Conservation (phyloP, 495 filamentous ascomycete genomes). For the Oidiodendron maius region DNA sequence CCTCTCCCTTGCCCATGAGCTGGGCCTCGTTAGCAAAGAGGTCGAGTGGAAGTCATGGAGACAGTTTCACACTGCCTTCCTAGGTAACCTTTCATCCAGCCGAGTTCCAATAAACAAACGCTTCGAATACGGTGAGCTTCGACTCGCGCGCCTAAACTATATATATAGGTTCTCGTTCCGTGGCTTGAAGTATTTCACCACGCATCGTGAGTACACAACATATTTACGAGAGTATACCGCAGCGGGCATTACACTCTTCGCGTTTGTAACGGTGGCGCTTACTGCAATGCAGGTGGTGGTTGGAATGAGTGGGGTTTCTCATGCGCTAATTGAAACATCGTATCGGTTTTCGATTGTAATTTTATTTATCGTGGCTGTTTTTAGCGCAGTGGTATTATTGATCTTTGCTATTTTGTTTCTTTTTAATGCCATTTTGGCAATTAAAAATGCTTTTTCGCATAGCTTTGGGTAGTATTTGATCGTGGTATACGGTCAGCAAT, state of each 20-base stretch:
- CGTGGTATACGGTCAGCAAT: no score
- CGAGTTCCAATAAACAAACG: constrained; percentile 13
- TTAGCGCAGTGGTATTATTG: background rate
- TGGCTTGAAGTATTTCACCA: background rate
- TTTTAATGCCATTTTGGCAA: no score
- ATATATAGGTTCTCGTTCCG: constrained; percentile 13
- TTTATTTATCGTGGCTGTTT: constrained; percentile 5
- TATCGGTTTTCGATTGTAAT: constrained; percentile 10
- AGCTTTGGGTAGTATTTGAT: no score
- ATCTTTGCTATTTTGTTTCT: constrained; percentile 6
- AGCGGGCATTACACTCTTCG: constrained; percentile 27
- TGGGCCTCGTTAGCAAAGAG: constrained; percentile 19
- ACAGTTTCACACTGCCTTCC: constrained; percentile 4
- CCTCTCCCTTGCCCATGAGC: constrained; percentile 29
- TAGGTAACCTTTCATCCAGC: constrained; percentile 8
- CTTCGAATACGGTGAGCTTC: constrained; percentile 36
- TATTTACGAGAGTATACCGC: constrained; percentile 19
- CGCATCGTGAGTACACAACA: constrained; percentile 13
- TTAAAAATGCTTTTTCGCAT: no score
- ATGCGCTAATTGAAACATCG: constrained; percentile 6
- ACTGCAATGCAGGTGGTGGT: constrained; percentile 14
- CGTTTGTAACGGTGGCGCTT: constrained; percentile 18
- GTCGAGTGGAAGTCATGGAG: constrained; percentile 22
- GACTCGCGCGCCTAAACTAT: constrained; percentile 30
- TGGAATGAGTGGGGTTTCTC: background rate